Base-by-base conservation (phyloP, 805 yeast species). In the Metschnikowia henanensis region DNA sequence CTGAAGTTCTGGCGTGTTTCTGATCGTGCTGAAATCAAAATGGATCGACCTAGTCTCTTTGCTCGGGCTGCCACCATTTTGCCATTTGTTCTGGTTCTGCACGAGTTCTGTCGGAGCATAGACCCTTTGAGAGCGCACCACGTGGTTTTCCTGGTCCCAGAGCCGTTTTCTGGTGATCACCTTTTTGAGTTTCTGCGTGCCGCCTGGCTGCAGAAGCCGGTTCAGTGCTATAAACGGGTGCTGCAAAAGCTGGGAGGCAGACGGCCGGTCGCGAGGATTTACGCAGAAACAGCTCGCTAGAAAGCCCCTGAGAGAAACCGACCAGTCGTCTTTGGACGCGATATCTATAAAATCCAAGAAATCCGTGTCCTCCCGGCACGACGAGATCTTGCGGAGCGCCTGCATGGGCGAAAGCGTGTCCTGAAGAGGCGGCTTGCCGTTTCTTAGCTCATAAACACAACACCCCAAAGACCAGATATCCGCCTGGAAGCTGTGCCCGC, bases 401-500 rank as follows among this genome's bases (percentile, higher is more conserved):
- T 65, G 68, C 76, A 72, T 70, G 4, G 76, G 75, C 1, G 73
- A 56, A 46, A 52, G 62, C 13, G 57, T 59, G 23, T 52, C 61
- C 46, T 71, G 76, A 19, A 54, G 46, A 8, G 95, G 94, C 0
- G 95, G 94, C 51, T 76, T 82, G 0, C 91, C 89, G 23, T 72
- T 72, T 10, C 84, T 83, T 49, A 86, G 63, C 57, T 86, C 95
- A 44, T 81, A 81, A 2, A 87, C 80, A 28, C 92, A 85, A 47
- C 88, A 84, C 1, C 92, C 94, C 46, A 85, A 65, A 7, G 88
- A 82, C 94, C 94, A 85, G 3, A 85, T 75, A 61, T 85, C 94
- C 0, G 92, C 91, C 39, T 79, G 75, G 50, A 48, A 70, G 41
- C 67, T 59, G 50, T 72, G 75, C 41, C 77, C 83, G n/a, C 81